phyloP scores from a whole-genome alignment of 495 filamentous ascomycete species.

The Clavariopsis aquatica region DNA sequence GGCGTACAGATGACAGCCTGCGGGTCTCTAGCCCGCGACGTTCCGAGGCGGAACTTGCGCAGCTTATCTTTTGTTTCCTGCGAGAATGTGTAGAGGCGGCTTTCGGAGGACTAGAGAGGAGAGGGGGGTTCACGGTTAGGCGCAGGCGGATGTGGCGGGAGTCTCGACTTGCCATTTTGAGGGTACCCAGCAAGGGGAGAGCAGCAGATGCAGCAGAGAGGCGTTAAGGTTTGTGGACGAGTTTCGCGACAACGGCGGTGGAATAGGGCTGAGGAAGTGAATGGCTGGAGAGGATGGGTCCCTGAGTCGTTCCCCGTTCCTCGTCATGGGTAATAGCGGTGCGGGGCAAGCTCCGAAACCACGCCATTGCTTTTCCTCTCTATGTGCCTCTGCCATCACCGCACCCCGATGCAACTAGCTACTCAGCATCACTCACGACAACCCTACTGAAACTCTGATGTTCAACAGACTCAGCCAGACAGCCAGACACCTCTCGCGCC shows the following conservation, averaged over 20 bases:
- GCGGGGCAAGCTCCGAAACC: constrained; percentile 23
- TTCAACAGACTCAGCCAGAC: constrained; percentile 72
- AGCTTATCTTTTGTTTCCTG: constrained; percentile 81
- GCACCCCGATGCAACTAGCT: constrained; percentile 26
- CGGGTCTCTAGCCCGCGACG: constrained; percentile 80
- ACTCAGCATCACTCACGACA: constrained; percentile 6
- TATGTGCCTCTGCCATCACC: neutral
- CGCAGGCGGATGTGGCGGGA: neutral
- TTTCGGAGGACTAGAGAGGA: constrained; percentile 66
- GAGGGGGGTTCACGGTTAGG: constrained; percentile 17
- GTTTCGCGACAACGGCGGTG: constrained; percentile 10
- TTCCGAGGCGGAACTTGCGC: constrained; percentile 87
- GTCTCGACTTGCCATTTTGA: neutral
- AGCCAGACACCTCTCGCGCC: constrained; percentile 68
- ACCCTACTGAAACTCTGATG: constrained; percentile 53
- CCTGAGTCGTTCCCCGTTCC: neutral
- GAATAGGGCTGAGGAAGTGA: constrained; percentile 30
- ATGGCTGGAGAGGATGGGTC: constrained; percentile 1
- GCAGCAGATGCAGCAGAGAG: neutral
- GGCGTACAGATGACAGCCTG: constrained; percentile 90
- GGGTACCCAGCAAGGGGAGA: neutral
- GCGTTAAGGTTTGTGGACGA: constrained; percentile 1
- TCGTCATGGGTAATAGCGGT: too few relatives aligned
- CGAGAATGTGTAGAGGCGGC: constrained; percentile 90
- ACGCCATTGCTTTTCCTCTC: constrained; percentile 9